Base-by-base conservation (phyloP, 108 stramenopile species). In the Aureococcus anophagefferens region DNA sequence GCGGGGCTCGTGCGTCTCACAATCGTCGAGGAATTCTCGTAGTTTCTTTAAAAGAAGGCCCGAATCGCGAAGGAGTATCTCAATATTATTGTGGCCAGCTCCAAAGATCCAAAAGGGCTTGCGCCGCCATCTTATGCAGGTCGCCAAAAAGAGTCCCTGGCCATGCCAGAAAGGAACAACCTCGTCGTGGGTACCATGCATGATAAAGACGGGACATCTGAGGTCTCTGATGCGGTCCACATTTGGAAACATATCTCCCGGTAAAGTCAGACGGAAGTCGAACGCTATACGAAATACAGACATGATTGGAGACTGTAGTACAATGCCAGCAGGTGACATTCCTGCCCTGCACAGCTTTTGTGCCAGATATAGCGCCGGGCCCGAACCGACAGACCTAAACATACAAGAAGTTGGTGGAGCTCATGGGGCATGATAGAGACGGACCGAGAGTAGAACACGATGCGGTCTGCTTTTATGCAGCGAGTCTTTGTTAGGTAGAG, bases 121-220 rank as follows among this genome's bases (percentile, higher is more conserved):
- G 25, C 87, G 88, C 14, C 93, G 74, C 93, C 93, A 96, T 32
- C 80, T 77, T 70, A 91, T 88, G 21, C 72, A 86, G 63, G 94
- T 77, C 29, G 89, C 87, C 68, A 95, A 66, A 71, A 95, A 98
- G 11, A 98, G 74, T 21, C 95, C 90, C 78, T 96, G 85, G 17
- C 93, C 93, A 70, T 94, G 93, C 89, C 90, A 91, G 79, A 94
- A 94, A 0, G 93, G 93, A 21, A 94, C 93, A 16, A 94, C 91
- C 80, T 94, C 93, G 77, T 94, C 93, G 68, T 91, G 91, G 66
- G 93, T 93, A 44, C 93, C 93, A 67, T 94, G 93, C 33, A 94
- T 79, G 67, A 94, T 91, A 67, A 94, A 95, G 25, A 95, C 86
- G n/a, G 97, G 95, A 80, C 94, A 92, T 35, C 81, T 70, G 51